These are phyloP conservation scores for Candida insectorum DNA, from an alignment of 805 yeast species.

Conservation along the genomic window DNA sequence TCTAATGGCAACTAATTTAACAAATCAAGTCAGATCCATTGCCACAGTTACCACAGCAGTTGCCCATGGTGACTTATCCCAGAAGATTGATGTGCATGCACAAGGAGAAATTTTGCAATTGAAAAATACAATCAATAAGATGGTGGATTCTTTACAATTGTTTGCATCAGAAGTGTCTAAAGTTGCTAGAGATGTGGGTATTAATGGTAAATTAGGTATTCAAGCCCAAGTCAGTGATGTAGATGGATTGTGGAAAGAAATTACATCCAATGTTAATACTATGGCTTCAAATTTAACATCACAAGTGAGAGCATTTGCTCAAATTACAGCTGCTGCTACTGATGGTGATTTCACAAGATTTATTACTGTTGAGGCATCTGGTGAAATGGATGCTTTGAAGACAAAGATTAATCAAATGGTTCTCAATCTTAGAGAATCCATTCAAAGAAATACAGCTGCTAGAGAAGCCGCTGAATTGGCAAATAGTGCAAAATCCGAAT, in stretches of 20 bases:
- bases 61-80: slow-evolving; percentile 83
- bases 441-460: slow-evolving; percentile 88
- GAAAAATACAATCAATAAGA: slow-evolving; percentile 82
- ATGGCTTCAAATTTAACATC: slow-evolving; percentile 94
- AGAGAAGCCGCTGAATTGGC: slow-evolving; percentile 94
- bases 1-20: slow-evolving; percentile 46
- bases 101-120: slow-evolving; percentile 87
- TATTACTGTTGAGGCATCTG: slow-evolving; percentile 87
- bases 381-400: slow-evolving; percentile 79
- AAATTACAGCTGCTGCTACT: slow-evolving; percentile 90
- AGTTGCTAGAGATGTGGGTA: slow-evolving; percentile 91
- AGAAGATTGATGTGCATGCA: slow-evolving; percentile 84
- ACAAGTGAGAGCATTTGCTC: slow-evolving; percentile 91
- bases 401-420: slow-evolving; percentile 78
- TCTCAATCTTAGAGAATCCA: slow-evolving; percentile 78
- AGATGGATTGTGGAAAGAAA: slow-evolving; percentile 89
- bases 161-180: slow-evolving; percentile 86
- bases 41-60: slow-evolving; percentile 92
- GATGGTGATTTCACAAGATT: slow-evolving; percentile 90
- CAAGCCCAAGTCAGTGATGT: slow-evolving; percentile 90
- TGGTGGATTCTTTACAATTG: slow-evolving; percentile 87
- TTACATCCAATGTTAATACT: slow-evolving; percentile 85
- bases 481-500: slow-evolving; percentile 84
- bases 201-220: slow-evolving; percentile 88
- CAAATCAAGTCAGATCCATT: slow-evolving; percentile 81